Evolutionary conservation across 208 protist species (phyloP).

Genomic region (Endotrypanum monterogeii): DNA sequence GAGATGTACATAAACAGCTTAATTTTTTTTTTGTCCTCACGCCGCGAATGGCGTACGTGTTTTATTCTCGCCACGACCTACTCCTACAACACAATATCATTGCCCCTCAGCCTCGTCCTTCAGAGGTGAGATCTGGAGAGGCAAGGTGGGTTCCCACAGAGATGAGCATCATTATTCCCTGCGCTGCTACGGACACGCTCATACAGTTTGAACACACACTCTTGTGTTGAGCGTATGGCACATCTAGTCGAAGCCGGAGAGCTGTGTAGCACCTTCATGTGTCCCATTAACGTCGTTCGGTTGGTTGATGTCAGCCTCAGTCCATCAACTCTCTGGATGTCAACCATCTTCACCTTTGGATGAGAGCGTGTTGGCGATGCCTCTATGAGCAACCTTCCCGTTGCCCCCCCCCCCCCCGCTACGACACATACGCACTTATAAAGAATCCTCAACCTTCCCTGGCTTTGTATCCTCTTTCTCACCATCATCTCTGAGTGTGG

Average conservation of each 20-base stretch:
- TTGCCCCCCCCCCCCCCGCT: not conserved
- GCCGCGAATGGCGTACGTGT: not conserved
- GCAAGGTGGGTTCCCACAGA: not conserved
- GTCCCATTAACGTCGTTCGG: not conserved
- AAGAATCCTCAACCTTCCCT: too few species aligned
- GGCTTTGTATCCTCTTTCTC: not conserved
- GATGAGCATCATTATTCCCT: too few species aligned
- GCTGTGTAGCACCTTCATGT: not conserved
- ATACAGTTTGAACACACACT: not conserved
- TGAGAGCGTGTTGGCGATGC: not conserved
- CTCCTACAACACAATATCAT: not conserved
- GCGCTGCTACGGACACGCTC: not conserved
- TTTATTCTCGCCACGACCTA: not conserved
- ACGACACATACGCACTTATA: too few species aligned
- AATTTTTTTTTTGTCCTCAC: not conserved
- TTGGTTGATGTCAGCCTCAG: not conserved
- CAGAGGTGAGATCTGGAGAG: not conserved
- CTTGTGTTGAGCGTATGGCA: not conserved
- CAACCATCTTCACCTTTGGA: not conserved
- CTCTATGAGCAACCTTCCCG: not conserved
- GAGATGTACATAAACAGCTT: constrained; percentile 5
- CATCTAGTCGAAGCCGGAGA: not conserved
- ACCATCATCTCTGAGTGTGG: too few species aligned
- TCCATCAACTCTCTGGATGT: not conserved
- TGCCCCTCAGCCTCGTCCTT: not conserved